These are phyloP conservation scores for Cardamine resedifolia DNA, from an alignment of 345 rosid species.

Conservation along the genomic window DNA sequence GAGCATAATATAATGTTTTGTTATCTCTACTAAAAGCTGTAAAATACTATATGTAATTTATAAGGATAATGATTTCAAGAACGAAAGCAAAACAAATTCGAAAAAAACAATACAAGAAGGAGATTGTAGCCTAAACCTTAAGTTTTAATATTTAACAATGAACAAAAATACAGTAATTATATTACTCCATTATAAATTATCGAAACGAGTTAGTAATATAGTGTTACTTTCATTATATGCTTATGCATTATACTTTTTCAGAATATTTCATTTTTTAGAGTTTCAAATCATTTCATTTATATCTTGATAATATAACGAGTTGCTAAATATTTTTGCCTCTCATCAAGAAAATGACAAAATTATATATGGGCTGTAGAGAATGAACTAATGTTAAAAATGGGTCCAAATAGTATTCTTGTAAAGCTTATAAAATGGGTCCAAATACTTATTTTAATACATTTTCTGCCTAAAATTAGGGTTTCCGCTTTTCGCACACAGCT, in stretches of 20 bases:
- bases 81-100: background rate
- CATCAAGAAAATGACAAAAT: background rate
- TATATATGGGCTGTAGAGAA: background rate
- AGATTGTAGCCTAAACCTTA: background rate
- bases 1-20: background rate
- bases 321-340: background rate
- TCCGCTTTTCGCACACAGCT: background rate
- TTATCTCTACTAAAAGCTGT: background rate
- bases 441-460: background rate
- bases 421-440: background rate
- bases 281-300: background rate
- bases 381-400: background rate
- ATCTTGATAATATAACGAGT: background rate
- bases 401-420: background rate
- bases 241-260: background rate
- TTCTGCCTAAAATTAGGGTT: constrained; percentile 3
- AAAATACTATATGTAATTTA: background rate
- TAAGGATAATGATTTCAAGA: background rate
- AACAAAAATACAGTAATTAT: too few species aligned
- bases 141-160: background rate
- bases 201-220: too few species aligned
- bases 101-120: background rate
- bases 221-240: too few species aligned
- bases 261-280: background rate
- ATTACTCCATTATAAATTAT: too few species aligned